These are phyloP conservation scores for Vitis rotundifolia DNA, from an alignment of 164 flowering plant species.

Conservation along the genomic window DNA sequence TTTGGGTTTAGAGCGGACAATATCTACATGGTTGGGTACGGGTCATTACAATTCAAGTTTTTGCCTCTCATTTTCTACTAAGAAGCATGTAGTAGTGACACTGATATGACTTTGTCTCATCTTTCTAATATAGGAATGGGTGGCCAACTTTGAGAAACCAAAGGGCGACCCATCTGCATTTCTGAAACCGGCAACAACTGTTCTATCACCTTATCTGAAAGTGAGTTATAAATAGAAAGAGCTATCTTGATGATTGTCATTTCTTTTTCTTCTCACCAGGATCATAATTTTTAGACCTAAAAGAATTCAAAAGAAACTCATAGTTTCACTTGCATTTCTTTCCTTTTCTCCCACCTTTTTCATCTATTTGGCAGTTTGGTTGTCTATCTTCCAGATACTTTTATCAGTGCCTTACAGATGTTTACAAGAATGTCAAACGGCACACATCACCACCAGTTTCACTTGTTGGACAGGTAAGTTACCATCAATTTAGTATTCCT, in stretches of 20 bases:
- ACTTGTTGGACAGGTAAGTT: slow-evolving; percentile 85
- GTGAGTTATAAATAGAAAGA: slow-evolving; percentile 41
- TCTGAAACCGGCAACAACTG: slow-evolving; percentile 90
- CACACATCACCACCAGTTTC: slow-evolving; percentile 95
- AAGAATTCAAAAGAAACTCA: neutral
- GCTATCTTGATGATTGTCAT: neutral
- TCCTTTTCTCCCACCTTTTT: neutral
- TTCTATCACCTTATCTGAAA: slow-evolving; percentile 90
- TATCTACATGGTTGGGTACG: too few species aligned
- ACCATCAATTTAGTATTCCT: neutral
- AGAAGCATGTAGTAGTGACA: neutral
- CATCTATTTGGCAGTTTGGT: slow-evolving; percentile 63
- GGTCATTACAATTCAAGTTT: neutral
- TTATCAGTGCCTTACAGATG: slow-evolving; percentile 69
- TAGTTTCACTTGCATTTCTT: neutral
- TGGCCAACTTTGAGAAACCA: slow-evolving; percentile 93
- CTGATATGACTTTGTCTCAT: neutral
- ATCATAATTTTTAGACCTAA: neutral
- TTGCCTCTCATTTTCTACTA: neutral
- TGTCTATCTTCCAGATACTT: slow-evolving; percentile 92
- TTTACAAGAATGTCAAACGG: slow-evolving; percentile 52
- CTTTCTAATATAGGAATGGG: slow-evolving; percentile 68
- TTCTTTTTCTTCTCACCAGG: neutral
- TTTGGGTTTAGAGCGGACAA: too few species aligned
- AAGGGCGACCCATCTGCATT: slow-evolving; percentile 92